Evolutionary conservation across 108 stramenopile species (phyloP), one percentile per base, ranked within the genome.

Genomic region (Halocafeteria seosinensis): DNA sequence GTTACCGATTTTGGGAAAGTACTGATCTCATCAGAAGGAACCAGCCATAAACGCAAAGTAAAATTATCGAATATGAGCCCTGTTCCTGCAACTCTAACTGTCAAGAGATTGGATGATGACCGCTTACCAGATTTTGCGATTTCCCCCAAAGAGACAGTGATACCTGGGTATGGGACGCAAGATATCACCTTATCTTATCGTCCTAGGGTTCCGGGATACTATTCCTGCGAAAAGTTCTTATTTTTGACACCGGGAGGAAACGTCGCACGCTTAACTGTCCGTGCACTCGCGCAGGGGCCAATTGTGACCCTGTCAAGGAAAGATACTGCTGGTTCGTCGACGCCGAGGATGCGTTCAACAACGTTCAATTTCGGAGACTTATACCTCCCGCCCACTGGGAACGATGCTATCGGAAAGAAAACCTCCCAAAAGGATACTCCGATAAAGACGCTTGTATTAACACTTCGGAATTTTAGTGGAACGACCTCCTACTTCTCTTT

Each of bases 361-460:
- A 71, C 73, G 0, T 30, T 81, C n/a, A 78, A 78, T 42, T 81
- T 81, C 60, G 42, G 80, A 0, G 77, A 78, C 42, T 63, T 77
- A 29, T 24, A 62, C 42, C 70, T 78, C 28, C 75, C 73, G 1
- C 26, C 27, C 2, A 72, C 34, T 12, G 34, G 26, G 8, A 47
- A n/a, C n/a, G n/a, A n/a, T n/a, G n/a, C n/a, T n/a, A n/a, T n/a
- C n/a, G n/a, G n/a, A n/a, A n/a, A n/a, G n/a, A n/a, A n/a, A n/a
- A n/a, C n/a, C n/a, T n/a, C n/a, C n/a, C n/a, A n/a, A n/a, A 47
- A 47, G 42, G 42, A 17, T n/a, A 17, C 42, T 17, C 42, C 42
- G 8, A n/a, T n/a, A n/a, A n/a, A n/a, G n/a, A 31, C 57, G 2
- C 57, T 17, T 35, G 72, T 62, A 24, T 27, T 73, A 1, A 61